These are phyloP conservation scores for Tricladium varicosporioides DNA, from an alignment of 2,329 filamentous ascomycete genomes.

Conservation along the genomic window DNA sequence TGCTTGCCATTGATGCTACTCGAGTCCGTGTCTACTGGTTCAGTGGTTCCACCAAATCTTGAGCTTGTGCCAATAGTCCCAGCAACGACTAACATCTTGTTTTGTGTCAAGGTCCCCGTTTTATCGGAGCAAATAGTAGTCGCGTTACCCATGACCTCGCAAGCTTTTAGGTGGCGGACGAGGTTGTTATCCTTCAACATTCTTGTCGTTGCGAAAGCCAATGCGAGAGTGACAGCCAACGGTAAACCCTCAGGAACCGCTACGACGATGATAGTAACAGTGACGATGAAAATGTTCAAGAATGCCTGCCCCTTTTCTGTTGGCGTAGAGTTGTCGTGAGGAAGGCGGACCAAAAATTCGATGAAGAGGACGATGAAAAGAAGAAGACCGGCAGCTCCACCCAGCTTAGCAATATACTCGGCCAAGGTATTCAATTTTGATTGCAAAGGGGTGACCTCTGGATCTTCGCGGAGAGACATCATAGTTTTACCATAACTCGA, in stretches of 20 bases:
- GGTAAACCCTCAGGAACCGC: constrained; percentile 66
- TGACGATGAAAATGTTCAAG: constrained; percentile 60
- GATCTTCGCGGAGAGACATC: constrained; percentile 74
- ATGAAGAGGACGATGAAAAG: constrained; percentile 80
- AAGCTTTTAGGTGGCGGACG: constrained; percentile 65
- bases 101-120: constrained; percentile 72
- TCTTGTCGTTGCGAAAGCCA: constrained; percentile 65
- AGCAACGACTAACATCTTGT: constrained; percentile 74
- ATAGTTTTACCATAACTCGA: constrained; percentile 75
- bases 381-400: constrained; percentile 67
- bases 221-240: constrained; percentile 64
- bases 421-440: constrained; percentile 74
- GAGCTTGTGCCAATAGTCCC: constrained; percentile 62
- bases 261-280: constrained; percentile 67
- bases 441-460: constrained; percentile 76
- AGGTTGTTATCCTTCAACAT: constrained; percentile 70
- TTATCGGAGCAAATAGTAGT: constrained; percentile 80
- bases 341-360: constrained; percentile 67
- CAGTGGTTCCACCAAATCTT: constrained; percentile 45
- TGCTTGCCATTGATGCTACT: constrained; percentile 25
- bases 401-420: constrained; percentile 76
- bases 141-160: constrained; percentile 70
- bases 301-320: constrained; percentile 60
- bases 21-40: constrained; percentile 31
- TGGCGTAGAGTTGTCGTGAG: constrained; percentile 44